phyloP scores from a whole-genome alignment of 805 yeast genomes.

The Cyberlindnera bimundalis region DNA sequence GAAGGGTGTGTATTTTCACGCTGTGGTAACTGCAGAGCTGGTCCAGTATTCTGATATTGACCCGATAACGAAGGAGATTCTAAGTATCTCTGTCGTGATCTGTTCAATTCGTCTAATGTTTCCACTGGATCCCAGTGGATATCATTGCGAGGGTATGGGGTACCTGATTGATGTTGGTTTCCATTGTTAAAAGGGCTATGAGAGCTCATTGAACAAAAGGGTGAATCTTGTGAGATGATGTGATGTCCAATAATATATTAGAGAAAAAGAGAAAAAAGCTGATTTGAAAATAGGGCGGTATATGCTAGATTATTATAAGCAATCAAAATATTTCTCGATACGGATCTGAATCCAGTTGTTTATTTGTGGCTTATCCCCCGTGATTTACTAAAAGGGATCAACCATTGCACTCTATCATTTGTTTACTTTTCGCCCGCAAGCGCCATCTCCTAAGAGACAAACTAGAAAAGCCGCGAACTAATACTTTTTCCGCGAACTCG shows the following conservation, averaged over 20 bases:
- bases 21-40: too few relatives aligned
- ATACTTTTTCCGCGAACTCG: background rate
- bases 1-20: background rate
- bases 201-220: constrained; percentile 11
- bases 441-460: background rate
- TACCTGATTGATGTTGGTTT: background rate
- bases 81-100: constrained; percentile 9
- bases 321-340: too few relatives aligned
- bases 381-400: background rate
- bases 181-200: background rate
- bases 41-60: constrained; percentile 1
- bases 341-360: too few relatives aligned
- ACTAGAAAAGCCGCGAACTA: too few relatives aligned
- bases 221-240: too few relatives aligned
- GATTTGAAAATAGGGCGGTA: too few relatives aligned
- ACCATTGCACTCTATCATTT: background rate
- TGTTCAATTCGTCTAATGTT: constrained; percentile 19
- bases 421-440: background rate
- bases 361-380: too few relatives aligned
- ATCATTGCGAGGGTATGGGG: constrained; percentile 17
- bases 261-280: too few relatives aligned
- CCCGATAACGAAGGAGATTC: background rate
- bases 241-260: too few relatives aligned
- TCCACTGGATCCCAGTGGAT: constrained; percentile 22
- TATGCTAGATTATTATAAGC: too few relatives aligned